Base-by-base conservation (phyloP, 1,284 basidiomycete species). In the Leccinum solheimii region DNA sequence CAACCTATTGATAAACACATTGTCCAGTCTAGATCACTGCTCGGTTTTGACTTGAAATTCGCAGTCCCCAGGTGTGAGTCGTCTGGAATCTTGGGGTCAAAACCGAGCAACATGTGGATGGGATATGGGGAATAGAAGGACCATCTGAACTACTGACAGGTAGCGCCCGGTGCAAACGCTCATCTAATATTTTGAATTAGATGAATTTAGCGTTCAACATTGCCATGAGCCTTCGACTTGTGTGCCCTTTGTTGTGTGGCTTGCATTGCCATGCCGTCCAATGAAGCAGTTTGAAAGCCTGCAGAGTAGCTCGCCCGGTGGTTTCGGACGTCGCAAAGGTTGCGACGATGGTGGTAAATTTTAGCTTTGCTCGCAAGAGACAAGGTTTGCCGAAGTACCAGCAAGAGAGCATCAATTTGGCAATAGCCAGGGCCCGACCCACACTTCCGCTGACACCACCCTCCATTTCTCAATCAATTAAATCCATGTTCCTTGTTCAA, bases 271-370 rank as follows among this genome's bases (percentile, higher is more conserved):
- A n/a, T 8, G 40, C 10, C 5, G 5, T 30, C 36, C 19, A 23
- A 26, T 38, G 67, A 68, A n/a, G 67, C 53, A 43, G 67, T 56
- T 72, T 52, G 52, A 11, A 5, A 32, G 49, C 4, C 19, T n/a
- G 16, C 30, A 19, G 5, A 48, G 8, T 16, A 10, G 48, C 45
- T 32, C 14, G 23, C 10, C 36, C 36, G 6, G 14, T 45, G 19
- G 21, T 53, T 19, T 54, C 3, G 23, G 30, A 3, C 2, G 48
- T 52, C 21, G 58, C 57, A 21, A 48, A 55, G 4, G 26, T 36
- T 56, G 23, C 43, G 9, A 19, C 43, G 43, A 10, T 16, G 14
- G 36, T 16, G 36, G 36, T 38, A 5, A 14, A 38, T 0, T 38
- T 38, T 38, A 38, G 14, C 36, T 38, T 38, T 38, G 36, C 14